Evolutionary conservation across 495 filamentous ascomycete species (phyloP), one percentile per base, ranked within the genome.

Genomic region (Neurospora tetrasperma): DNA sequence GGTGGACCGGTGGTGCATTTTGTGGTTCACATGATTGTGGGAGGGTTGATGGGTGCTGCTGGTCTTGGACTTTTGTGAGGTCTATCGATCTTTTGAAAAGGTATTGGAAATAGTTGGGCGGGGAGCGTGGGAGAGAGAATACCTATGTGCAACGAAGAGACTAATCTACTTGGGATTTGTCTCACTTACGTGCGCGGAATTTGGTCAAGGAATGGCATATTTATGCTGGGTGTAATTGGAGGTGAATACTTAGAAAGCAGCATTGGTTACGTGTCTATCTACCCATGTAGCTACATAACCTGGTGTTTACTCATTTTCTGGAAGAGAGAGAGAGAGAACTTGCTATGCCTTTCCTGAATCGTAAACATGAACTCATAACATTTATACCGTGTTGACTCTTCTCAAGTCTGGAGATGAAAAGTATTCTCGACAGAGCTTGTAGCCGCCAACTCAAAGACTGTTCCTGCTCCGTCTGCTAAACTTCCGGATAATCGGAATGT

Each of bases 1-100:
- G 80, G 80, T 0, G 80, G 80, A 12, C 80, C 80, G 48, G 40
- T 12, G 27, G 41, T 82, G 5, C 80, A 82, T 62, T 71, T 82
- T 0, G 23, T 70, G 10, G 76, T 79, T 2, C 80, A 82, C 71
- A n/a, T 73, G 6, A 0, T 73, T 59, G 71, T 81, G 38, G 73
- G 71, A 2, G 69, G 71, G 40, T n/a, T 82, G 23, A 16, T 75
- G 7, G 68, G 69, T 66, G 66, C 46, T 14, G 76, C 7, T 31
- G 12, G 48, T 20, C 9, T 20, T 46, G n/a, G 44, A 20, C 3
- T 46, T n/a, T 20, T 46, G n/a, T 20, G 44, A 20, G 43, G 42
- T 16, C 23, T 23, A 23, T 23, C 6, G 27, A 16, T 16, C 11
- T 43, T 18, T 46, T 39, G 39, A 4, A 8, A 39, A 39, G 35